Evolutionary conservation across 208 protist genomes (phyloP).

Genomic region (Leishmania tarentolae): DNA sequence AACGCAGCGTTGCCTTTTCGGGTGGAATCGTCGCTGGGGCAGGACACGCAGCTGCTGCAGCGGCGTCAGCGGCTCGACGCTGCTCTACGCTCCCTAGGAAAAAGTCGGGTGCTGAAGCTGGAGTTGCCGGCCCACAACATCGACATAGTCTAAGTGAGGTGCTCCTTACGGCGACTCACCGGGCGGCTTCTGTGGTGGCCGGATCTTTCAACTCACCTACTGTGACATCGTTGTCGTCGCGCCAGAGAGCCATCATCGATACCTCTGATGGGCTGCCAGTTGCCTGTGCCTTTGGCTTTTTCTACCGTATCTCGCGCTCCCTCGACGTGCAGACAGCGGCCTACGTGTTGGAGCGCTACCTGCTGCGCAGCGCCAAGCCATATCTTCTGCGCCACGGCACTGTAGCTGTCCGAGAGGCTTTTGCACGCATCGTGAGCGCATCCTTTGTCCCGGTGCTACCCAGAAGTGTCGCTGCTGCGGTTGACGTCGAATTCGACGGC

Average conservation of each 20-base stretch:
- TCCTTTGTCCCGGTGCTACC: constrained; percentile 2
- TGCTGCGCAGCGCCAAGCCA: constrained; percentile 41
- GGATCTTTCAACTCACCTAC: not conserved
- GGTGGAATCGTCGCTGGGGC: not conserved
- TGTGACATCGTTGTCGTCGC: not conserved
- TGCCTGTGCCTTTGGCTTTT: constrained; percentile 52
- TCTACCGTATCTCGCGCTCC: constrained; percentile 42
- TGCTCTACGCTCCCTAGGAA: not conserved
- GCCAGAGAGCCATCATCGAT: constrained; percentile 38
- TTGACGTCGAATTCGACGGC: not conserved
- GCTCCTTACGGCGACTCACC: constrained; percentile 18
- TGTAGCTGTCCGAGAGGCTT: constrained; percentile 60
- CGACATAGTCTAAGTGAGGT: constrained; percentile 30
- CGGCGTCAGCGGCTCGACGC: not conserved
- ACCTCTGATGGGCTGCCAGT: constrained; percentile 45
- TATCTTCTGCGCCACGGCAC: constrained; percentile 54
- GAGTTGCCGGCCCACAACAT: constrained; percentile 1
- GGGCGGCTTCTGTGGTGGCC: not conserved
- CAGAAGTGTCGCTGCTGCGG: not conserved
- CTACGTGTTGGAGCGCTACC: constrained; percentile 48
- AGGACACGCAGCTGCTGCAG: not conserved
- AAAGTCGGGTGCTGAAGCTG: not conserved
- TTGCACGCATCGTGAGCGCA: constrained; percentile 51
- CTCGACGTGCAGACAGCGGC: constrained; percentile 28
- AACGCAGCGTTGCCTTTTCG: not conserved